A percentile compares a stretch with the other conserved stretches of the same genome.
phyloP scores from a whole-genome alignment of 1,284 basidiomycete species.

The Rhizoctonia solani region DNA sequence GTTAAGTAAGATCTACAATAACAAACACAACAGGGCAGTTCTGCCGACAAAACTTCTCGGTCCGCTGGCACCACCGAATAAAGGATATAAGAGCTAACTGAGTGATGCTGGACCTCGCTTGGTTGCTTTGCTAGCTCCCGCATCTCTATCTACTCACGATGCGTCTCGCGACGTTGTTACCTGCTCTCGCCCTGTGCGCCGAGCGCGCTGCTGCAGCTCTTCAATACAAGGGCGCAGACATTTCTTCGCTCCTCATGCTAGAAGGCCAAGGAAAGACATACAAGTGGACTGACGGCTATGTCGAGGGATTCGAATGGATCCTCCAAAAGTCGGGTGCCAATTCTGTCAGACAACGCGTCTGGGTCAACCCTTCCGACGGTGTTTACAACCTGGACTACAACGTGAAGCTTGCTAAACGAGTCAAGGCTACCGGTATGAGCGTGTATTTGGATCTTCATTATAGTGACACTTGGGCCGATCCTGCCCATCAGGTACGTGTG shows the following conservation, averaged over 20 bases:
- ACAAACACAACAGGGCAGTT: not conserved
- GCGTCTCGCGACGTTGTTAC: not conserved
- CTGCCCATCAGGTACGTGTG: conserved; percentile 10
- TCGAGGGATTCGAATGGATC: conserved; percentile 57
- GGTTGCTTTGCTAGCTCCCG: too few relatives aligned
- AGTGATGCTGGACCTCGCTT: too few relatives aligned
- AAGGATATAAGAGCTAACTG: not conserved
- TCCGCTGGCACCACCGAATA: not conserved
- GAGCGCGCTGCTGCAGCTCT: conserved; percentile 42
- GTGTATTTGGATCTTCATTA: conserved; percentile 63
- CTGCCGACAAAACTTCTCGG: not conserved
- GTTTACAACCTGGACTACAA: conserved; percentile 60
- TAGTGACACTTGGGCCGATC: conserved; percentile 60
- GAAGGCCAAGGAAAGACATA: conserved; percentile 57
- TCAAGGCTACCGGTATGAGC: conserved; percentile 60
- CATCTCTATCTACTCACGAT: not conserved
- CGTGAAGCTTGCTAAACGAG: conserved; percentile 59
- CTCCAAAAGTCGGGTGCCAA: conserved; percentile 59
- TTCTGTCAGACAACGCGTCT: conserved; percentile 61
- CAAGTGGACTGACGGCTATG: conserved; percentile 52
- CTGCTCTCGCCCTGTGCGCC: conserved; percentile 1
- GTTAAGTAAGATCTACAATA: not conserved
- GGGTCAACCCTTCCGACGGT: conserved; percentile 54
- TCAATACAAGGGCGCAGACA: conserved; percentile 61
- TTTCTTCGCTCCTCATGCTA: conserved; percentile 60